Percentiles rank a stretch among this genome's conserved stretches.
phyloP scores from a whole-genome alignment of 495 filamentous ascomycete genomes.

The Pseudotulostoma volvatum region DNA sequence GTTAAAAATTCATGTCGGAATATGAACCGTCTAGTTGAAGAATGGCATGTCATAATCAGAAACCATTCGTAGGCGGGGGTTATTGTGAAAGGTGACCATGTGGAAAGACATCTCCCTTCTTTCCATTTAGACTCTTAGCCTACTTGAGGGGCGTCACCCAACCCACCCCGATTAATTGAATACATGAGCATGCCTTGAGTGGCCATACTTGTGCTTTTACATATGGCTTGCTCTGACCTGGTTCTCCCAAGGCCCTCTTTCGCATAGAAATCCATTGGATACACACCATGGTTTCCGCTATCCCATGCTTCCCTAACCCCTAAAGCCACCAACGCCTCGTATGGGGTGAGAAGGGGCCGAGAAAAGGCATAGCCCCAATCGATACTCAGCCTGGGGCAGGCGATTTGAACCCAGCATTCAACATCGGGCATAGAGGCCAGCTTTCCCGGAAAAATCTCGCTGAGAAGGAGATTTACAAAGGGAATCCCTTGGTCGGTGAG shows the following conservation, averaged over 20 bases:
- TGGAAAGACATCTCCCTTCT: no score
- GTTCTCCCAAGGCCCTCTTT: slow-evolving; percentile 81
- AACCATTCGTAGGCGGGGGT: no score
- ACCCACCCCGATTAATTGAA: no score
- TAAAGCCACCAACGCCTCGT: slow-evolving; percentile 82
- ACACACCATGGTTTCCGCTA: slow-evolving; percentile 48
- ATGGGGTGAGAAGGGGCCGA: slow-evolving; percentile 75
- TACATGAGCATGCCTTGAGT: no score
- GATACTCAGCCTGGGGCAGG: slow-evolving; percentile 85
- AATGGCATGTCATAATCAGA: no score
- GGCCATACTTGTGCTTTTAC: neutral
- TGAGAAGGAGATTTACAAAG: slow-evolving; percentile 67
- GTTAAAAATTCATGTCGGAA: no score
- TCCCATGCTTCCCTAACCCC: slow-evolving; percentile 64
- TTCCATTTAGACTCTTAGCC: no score
- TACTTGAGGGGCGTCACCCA: no score
- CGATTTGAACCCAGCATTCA: slow-evolving; percentile 95
- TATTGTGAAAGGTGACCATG: neutral
- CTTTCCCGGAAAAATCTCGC: slow-evolving; percentile 93
- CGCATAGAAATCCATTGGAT: slow-evolving; percentile 97
- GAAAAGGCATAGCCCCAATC: slow-evolving; percentile 98
- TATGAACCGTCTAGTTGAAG: no score
- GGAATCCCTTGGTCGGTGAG: slow-evolving; percentile 52
- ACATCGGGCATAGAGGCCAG: slow-evolving; percentile 82
- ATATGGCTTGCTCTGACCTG: slow-evolving; percentile 28